Evolutionary conservation across 2,329 filamentous ascomycete genomes (phyloP), one percentile per base, ranked within the genome.

Genomic region (Pseudogymnoascus sp.): DNA sequence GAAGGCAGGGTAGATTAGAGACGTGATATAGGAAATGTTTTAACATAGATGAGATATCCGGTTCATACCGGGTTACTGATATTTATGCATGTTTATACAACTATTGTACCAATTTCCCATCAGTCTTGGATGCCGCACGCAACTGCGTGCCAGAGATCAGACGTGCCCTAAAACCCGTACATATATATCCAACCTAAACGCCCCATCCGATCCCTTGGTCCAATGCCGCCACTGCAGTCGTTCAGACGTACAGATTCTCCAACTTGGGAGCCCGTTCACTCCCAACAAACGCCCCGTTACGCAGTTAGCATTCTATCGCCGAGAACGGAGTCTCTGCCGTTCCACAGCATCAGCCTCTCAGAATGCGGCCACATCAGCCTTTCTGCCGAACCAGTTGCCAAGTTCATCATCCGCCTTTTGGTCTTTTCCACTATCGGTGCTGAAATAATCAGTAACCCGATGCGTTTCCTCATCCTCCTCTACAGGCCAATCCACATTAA

Each of bases 401-500:
- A 96, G 74, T 73, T 95, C 90, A 71, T 75, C 73, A 65, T 74
- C 67, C 62, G 70, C 66, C 41, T 66, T 67, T 71, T 37, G 59
- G 65, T 74, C 67, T 58, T 69, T 66, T 61, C 62, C 64, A 38
- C 57, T 18, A 18, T 37, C 20, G 18, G 68, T 64, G 60, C 68
- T 70, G 20, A 96, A 90, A 72, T 89, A 97, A 65, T 93, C 87
- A 1, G 89, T 93, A 70, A 97, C 72, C 61, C 84, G 84, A 65
- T 79, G 82, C 25, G 84, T 82, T 60, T 87, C 84, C 3, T 82
- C 83, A 34, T 90, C 87, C 18, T 91, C 87, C 4, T 87, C 84
- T 11, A 77, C 79, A 0, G 91, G 90, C 93, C 93, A 97, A 50
- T 96, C 91, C 0, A 96, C 88, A 70, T 82, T 87, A 60, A 88